Conservation (phyloP, 2,329 filamentous ascomycete species). For the Aspergillus chevalieri region DNA sequence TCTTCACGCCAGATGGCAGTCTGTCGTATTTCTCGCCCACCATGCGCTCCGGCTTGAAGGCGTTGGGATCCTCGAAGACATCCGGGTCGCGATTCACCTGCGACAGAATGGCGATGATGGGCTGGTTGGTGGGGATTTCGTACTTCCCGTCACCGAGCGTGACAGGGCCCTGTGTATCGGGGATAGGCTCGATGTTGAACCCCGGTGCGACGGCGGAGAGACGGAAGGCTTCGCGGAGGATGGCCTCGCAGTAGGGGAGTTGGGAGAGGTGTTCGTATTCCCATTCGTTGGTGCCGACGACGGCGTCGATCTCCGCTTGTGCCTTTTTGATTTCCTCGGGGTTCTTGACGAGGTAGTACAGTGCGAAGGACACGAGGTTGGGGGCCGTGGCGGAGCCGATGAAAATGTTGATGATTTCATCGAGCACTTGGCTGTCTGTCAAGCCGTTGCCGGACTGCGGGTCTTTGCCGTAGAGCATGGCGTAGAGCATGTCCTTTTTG, state of each 20-base stretch:
- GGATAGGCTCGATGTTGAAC: constrained; percentile 50
- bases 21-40: constrained; percentile 61
- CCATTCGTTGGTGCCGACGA: constrained; percentile 17
- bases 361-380: constrained; percentile 59
- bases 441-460: constrained; percentile 55
- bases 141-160: constrained; percentile 58
- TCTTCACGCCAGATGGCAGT: constrained; percentile 59
- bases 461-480: constrained; percentile 55
- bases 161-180: constrained; percentile 39
- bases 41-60: constrained; percentile 68
- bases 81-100: constrained; percentile 57
- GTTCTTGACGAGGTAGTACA: constrained; percentile 60
- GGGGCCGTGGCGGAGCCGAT: constrained; percentile 64
- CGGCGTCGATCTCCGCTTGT: constrained; percentile 59
- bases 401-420: constrained; percentile 64
- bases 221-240: constrained; percentile 61
- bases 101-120: constrained; percentile 48
- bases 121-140: constrained; percentile 48
- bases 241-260: constrained; percentile 61
- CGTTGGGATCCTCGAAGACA: constrained; percentile 58
- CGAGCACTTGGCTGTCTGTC: constrained; percentile 55
- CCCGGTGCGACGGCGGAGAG: constrained; percentile 55
- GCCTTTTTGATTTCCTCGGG: constrained; percentile 56
- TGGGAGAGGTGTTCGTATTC: constrained; percentile 53
- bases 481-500: constrained; percentile 56